Percentiles rank a stretch among this genome's conserved stretches.
Evolutionary conservation across 31 red algal species (phyloP).

Genomic region (Porphyra umbilicalis): DNA sequence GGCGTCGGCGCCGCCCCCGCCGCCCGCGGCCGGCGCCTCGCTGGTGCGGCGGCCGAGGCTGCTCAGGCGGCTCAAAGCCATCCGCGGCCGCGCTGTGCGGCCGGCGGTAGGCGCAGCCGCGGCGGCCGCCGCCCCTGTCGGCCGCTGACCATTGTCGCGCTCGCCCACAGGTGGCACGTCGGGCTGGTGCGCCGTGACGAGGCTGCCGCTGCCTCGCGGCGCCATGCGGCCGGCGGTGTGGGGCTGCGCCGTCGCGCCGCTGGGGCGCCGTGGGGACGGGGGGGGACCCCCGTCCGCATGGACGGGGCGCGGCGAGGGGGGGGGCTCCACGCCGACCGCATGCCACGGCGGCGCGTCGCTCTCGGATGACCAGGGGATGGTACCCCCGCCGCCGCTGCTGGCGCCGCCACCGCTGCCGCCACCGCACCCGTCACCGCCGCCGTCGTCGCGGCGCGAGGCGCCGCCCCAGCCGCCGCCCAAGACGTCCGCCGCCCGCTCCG

Average conservation of each 20-base stretch:
- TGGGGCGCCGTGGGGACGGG: background rate
- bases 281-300: background rate
- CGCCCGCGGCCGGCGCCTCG: background rate
- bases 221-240: background rate
- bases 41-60: background rate
- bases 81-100: background rate
- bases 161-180: background rate
- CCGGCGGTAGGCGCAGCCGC: background rate
- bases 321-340: too few relatives aligned
- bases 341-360: too few relatives aligned
- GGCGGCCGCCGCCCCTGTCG: background rate
- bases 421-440: background rate
- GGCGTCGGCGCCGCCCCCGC: background rate
- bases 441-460: background rate
- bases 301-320: background rate
- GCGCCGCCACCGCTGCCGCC: background rate
- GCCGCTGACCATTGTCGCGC: background rate
- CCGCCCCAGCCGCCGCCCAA: background rate
- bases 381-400: background rate
- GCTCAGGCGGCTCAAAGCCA: background rate
- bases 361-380: too few relatives aligned
- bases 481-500: background rate
- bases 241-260: background rate
- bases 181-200: background rate
- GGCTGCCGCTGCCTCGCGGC: background rate